Base-by-base conservation (phyloP, 345 rosid genomes). In the Boechera retrofracta region DNA sequence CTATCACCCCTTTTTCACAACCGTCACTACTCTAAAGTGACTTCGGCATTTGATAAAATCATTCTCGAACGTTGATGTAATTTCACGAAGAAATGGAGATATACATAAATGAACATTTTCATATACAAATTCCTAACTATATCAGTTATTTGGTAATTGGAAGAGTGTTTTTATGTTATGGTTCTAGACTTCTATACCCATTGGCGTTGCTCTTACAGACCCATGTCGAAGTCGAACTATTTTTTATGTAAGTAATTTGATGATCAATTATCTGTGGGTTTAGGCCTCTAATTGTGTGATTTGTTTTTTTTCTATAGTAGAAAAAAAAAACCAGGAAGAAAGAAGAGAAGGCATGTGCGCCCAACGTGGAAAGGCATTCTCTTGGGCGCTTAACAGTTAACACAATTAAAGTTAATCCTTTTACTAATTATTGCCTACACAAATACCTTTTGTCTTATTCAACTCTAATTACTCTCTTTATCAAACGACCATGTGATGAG, bases 281-380 rank as follows among this genome's bases (percentile, higher is more conserved):
- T 69, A 29, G 47, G 57, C 56, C 59, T 77, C 31, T 54, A 28
- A 62, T 75, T 55, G 60, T 33, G 70, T 76, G 16, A 16, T 16
- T 16, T 68, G 51, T 42, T 68, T 60, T 42, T 28, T 45, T 70
- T 39, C 38, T 0, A 10, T 3, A 24, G 6, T 39, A 41, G 41
- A 52, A 71, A 64, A 63, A 35, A 4, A 6, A 29, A 59, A 59
- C 13, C 4, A 32, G 3, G 21, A 48, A 39, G 21, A 68, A 70
- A 64, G 36, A 77, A 44, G 57, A 77, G 61, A 26, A 56, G 28
- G 61, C 81, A 78, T 78, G 81, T 78, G 81, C 81, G n/a, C 68
- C 53, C 39, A 78, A 78, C 77, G 81, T 78, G 81, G 63, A 78
- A 77, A 78, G 73, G 63, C 54, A 72, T 72, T 72, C 35, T 45